Conservation (phyloP, 805 yeast genomes). For the Zygotorulaspora danielsina region DNA sequence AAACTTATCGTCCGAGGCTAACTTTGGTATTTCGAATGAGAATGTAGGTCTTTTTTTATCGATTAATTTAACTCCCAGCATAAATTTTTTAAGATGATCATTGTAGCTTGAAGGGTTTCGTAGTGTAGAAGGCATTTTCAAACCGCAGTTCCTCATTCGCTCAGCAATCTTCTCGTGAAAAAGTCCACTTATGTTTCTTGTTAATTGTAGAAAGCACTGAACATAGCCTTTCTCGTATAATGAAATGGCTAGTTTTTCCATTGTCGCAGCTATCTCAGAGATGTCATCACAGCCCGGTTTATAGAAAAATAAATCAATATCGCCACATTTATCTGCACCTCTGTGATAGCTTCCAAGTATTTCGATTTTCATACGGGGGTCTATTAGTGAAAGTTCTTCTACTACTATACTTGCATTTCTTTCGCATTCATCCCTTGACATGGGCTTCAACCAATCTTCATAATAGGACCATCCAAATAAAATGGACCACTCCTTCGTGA, state of each 20-base stretch:
- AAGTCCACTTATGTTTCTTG: slow-evolving; percentile 11
- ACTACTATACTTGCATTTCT: slow-evolving; percentile 20
- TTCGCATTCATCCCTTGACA: slow-evolving; percentile 27
- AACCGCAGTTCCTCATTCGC: slow-evolving; percentile 10
- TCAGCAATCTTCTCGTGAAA: slow-evolving; percentile 14
- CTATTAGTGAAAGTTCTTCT: slow-evolving; percentile 17
- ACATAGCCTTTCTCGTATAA: slow-evolving; percentile 22
- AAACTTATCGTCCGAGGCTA: slow-evolving; percentile 19
- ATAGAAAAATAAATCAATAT: slow-evolving; percentile 32
- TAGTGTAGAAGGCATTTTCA: slow-evolving; percentile 5
- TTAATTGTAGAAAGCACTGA: slow-evolving; percentile 27
- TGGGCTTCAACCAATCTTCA: slow-evolving; percentile 30
- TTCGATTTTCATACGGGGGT: slow-evolving; percentile 22
- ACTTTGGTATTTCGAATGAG: neutral
- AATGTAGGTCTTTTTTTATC: neutral
- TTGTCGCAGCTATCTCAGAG: slow-evolving; percentile 16
- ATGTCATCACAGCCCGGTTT: slow-evolving; percentile 27
- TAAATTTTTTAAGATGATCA: slow-evolving; percentile 18
- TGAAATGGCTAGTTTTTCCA: slow-evolving; percentile 21
- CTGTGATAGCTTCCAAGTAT: slow-evolving; percentile 32
- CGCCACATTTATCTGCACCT: slow-evolving; percentile 28
- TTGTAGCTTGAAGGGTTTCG: slow-evolving; percentile 5
- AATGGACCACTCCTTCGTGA: slow-evolving; percentile 26
- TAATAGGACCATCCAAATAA: slow-evolving; percentile 34
- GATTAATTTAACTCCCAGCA: slow-evolving; percentile 22